phyloP scores from a whole-genome alignment of 805 yeast species.

The Zygosaccharomyces pseudorouxii region DNA sequence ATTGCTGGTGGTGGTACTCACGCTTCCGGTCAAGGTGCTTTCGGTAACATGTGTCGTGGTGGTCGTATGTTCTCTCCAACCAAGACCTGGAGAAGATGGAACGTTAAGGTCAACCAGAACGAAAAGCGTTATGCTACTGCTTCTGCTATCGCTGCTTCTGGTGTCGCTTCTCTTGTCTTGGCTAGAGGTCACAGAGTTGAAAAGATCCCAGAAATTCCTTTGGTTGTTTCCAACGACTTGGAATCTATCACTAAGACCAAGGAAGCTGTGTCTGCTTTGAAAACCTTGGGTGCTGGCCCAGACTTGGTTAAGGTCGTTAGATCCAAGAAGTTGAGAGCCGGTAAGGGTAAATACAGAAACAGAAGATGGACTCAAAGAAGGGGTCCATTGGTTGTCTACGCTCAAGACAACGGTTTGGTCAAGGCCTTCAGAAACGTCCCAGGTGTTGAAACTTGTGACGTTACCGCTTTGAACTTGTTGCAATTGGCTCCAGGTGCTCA shows the following conservation, averaged over 20 bases:
- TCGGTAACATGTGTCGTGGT: constrained; percentile 99
- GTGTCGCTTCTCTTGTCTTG: constrained; percentile 94
- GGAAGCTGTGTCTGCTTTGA: constrained; percentile 97
- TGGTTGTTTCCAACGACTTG: constrained; percentile 89
- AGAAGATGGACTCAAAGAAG: constrained; percentile 99
- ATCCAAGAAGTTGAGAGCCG: constrained; percentile 98
- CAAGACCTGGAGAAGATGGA: constrained; percentile 99
- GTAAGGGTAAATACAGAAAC: constrained; percentile 99
- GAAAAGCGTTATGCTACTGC: constrained; percentile 99
- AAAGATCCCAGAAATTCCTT: constrained; percentile 96
- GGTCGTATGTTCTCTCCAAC: constrained; percentile 99
- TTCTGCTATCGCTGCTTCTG: constrained; percentile 98
- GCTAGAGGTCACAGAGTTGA: constrained; percentile 99
- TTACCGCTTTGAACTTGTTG: constrained; percentile 86
- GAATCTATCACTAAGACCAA: constrained; percentile 94
- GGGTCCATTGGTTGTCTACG: constrained; percentile 99
- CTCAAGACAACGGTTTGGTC: constrained; percentile 94
- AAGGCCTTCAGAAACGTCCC: constrained; percentile 99
- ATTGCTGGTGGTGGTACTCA: constrained; percentile 99
- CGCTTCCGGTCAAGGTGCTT: constrained; percentile 99
- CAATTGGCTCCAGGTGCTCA: constrained; percentile 99
- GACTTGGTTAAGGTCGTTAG: constrained; percentile 97
- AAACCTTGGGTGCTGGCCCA: constrained; percentile 98
- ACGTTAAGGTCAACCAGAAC: constrained; percentile 99
- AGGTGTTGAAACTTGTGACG: constrained; percentile 97